Conservation (phyloP, 345 rosid species). For the Rhizophora mangle region DNA sequence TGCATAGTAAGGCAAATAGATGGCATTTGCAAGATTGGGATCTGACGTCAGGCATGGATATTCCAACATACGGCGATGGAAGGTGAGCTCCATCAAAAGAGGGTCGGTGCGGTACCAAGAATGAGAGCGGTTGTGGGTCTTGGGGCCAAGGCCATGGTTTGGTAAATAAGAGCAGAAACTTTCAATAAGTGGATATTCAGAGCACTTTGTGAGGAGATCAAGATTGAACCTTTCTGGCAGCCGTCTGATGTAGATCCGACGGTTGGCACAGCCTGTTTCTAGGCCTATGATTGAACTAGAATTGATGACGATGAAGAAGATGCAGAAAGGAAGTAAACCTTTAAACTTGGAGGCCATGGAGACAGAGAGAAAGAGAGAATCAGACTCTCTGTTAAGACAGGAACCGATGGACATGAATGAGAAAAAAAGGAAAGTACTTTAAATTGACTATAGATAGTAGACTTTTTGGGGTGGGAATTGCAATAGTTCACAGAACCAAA, state of each 20-base stretch:
- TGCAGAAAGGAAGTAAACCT: conserved; percentile 4
- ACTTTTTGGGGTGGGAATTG: neutral
- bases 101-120: conserved; percentile 90
- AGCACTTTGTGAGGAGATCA: conserved; percentile 79
- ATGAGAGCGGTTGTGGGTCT: conserved; percentile 72
- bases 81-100: conserved; percentile 63
- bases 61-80: conserved; percentile 83
- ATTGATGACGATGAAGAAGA: conserved; percentile 9
- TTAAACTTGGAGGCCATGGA: conserved; percentile 13
- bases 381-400: neutral
- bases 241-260: conserved; percentile 87
- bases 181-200: conserved; percentile 54
- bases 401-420: neutral
- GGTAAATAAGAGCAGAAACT: conserved; percentile 67
- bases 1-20: conserved; percentile 81
- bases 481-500: neutral
- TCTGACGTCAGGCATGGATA: conserved; percentile 81
- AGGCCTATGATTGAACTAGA: neutral
- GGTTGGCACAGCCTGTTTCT: conserved; percentile 43
- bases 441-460: neutral
- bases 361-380: neutral
- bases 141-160: conserved; percentile 88
- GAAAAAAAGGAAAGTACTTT: neutral
- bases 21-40: conserved; percentile 61
- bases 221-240: conserved; percentile 78